Base-by-base conservation (phyloP, 805 yeast species). In the Lachancea mirantina region DNA sequence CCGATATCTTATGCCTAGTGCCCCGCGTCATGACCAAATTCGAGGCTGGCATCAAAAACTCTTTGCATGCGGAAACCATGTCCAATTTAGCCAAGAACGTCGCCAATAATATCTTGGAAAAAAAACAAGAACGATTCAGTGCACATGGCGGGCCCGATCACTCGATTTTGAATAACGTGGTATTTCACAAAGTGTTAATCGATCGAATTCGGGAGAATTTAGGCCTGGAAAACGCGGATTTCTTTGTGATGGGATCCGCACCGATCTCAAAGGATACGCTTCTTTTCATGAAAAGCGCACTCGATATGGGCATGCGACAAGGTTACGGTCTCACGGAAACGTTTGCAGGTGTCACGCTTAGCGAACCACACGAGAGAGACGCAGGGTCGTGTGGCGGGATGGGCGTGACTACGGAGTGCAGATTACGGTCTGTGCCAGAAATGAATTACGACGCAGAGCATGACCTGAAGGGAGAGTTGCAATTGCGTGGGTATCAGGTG, bases 271-370 rank as follows among this genome's bases (percentile, higher is more conserved):
- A 70, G 11, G 76, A 70, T 25, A 76, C 85, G 1, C 63, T 78
- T 25, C 59, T 62, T 37, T 80, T 78, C 50, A 55, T 82, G 46
- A 70, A 75, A 47, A 76, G 76, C n/a, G 65, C 76, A 1, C 65
- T 82, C 33, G 73, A 71, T 40, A 54, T 72, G 36, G 62, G 68
- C n/a, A 49, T 72, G 30, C 53, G 61, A 35, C 87, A 80, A 57
- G 92, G 89, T n/a, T 81, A 79, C 54, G 89, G 88, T 3, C 64
- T 76, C 23, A 75, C 84, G 4, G 89, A 81, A 57, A 64, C 78
- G 4, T 73, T 75, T 61, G 81, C 82, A n/a, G 85, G 84, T 9
- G 47, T 72, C 34, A 62, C 54, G 51, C 48, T 48, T 19, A 49
- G 65, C 8, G 64, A 64, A n/a, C 64, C 70, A 27, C 47, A 60